Evolutionary conservation across 805 yeast genomes (phyloP), one percentile per base, ranked within the genome.

Genomic region (Brettanomyces nanus): DNA sequence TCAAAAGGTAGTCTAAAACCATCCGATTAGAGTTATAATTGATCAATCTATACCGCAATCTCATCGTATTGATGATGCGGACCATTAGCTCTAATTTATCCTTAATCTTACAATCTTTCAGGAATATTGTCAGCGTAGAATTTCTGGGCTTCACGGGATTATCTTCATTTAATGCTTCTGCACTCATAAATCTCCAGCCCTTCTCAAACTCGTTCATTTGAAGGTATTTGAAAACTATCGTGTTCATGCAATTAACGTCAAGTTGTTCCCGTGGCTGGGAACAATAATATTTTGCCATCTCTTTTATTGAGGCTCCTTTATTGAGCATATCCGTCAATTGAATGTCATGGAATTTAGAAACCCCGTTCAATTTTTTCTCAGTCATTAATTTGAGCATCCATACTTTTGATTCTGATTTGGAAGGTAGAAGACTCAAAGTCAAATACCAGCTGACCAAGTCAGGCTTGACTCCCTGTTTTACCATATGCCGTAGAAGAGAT

Each of bases 391-490:
- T 33, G 19, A 40, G 38, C 17, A 51, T 25, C 13, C 40, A 37
- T 7, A 22, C 20, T 32, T 50, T 51, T 2, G 42, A 39, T 6
- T 31, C 34, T 4, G 32, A 30, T 4, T 41, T 38, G 9, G 42
- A 33, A 4, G 56, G 56, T 11, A 54, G 26, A 18, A 49, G 17
- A 10, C 49, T 33, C 17, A 54, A 38, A 0, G 52, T 33, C 6
- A 52, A 20, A 31, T 47, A 51, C 40, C 44, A 51, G 3, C 56
- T 41, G 19, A 43, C 37, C 13, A 52, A 33, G 36, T 52, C 52
- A 1, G 45, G 50, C 10, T 37, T 31, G 11, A 54, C 31, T 2
- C 31, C 40, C 10, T 33, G 20, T 3, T n/a, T 5, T 6, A 27
- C 15, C 51, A 54, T 49, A 5, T 43, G 18, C 19, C 35, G 19